Percentiles rank a stretch among this genome's conserved stretches.
Evolutionary conservation across 148 eudicot species (phyloP).

Genomic region (Hydrangea macrophylla): DNA sequence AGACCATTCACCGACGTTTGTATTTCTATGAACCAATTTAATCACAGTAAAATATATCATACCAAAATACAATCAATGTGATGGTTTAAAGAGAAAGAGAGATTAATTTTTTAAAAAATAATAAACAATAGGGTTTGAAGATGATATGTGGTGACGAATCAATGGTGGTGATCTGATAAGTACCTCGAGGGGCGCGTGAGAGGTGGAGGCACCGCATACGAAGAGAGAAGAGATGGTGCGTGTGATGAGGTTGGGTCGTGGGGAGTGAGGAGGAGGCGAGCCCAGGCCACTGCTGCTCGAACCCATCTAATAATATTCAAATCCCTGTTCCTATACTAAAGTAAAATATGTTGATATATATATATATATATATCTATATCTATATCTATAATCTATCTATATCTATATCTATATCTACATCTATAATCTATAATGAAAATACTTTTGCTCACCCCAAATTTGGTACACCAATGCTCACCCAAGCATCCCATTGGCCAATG

Average conservation of each 20-base stretch:
- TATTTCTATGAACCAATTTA: no score
- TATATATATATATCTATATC: no score
- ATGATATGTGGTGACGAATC: background rate
- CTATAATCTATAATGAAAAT: no score
- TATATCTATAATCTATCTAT: no score
- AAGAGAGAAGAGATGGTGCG: constrained; percentile 47
- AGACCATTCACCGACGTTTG: no score
- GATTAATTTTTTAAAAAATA: background rate
- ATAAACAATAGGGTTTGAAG: no score
- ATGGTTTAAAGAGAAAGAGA: background rate
- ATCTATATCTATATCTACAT: no score
- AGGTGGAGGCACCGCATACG: constrained; percentile 51
- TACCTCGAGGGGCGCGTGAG: constrained; percentile 23
- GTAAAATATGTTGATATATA: background rate
- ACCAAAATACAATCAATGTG: background rate
- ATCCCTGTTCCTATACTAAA: background rate
- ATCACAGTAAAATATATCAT: no score
- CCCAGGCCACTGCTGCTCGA: constrained; percentile 51
- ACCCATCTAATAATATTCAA: constrained; percentile 56
- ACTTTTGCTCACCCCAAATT: no score
- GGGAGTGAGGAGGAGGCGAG: constrained; percentile 20
- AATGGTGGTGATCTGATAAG: background rate
- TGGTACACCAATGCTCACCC: no score
- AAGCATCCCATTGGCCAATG: no score
- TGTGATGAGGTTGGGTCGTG: constrained; percentile 34